Percentiles rank a stretch among this genome's conserved stretches.
phyloP scores from a whole-genome alignment of 345 rosid species.

The Erucastrum elatum region DNA sequence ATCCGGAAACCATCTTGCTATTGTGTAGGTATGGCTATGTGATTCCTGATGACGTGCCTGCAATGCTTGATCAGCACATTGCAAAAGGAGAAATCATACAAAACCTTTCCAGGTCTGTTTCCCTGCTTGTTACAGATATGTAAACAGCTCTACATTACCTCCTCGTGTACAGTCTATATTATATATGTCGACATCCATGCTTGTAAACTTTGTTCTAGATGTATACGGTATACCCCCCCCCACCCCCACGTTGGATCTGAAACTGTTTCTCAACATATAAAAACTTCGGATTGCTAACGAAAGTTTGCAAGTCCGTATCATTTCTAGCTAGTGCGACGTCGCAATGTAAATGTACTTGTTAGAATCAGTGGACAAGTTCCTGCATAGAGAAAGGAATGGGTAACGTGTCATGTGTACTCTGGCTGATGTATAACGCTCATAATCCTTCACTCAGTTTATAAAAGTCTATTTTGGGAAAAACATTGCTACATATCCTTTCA shows the following conservation, averaged over 20 bases:
- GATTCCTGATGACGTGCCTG: slow-evolving; percentile 85
- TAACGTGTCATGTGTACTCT: neutral
- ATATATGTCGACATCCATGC: neutral
- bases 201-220: slow-evolving; percentile 15
- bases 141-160: neutral
- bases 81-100: slow-evolving; percentile 65
- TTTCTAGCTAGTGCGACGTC: neutral
- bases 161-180: neutral
- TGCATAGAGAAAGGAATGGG: neutral
- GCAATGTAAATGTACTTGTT: neutral
- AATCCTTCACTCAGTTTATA: neutral
- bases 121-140: neutral
- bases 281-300: too few relatives aligned
- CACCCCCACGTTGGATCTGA: neutral
- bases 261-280: too few relatives aligned
- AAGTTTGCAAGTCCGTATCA: neutral
- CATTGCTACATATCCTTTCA: too few relatives aligned
- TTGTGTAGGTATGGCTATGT: slow-evolving; percentile 93
- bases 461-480: neutral
- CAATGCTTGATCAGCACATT: slow-evolving; percentile 84
- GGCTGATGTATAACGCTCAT: slow-evolving; percentile 4
- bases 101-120: slow-evolving; percentile 75
- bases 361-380: neutral
- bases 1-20: neutral
- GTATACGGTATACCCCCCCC: too few relatives aligned